These are phyloP conservation scores for Misopates orontium DNA, from an alignment of 257 asterid genomes.

Conservation along the genomic window DNA sequence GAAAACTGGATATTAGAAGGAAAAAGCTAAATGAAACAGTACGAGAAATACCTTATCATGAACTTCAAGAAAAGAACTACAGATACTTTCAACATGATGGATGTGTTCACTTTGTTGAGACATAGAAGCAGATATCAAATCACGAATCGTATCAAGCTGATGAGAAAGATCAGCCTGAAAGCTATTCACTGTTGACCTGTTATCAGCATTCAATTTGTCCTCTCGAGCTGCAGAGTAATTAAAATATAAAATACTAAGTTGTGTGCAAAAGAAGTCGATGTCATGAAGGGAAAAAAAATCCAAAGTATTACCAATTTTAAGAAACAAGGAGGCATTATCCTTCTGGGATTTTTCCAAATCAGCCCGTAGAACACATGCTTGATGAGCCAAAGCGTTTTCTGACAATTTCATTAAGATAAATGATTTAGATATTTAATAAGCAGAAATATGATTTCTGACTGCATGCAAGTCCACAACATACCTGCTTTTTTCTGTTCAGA, in stretches of 20 bases:
- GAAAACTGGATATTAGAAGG: background rate
- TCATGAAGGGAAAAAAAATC: background rate
- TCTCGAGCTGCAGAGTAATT: constrained; percentile 59
- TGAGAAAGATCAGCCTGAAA: constrained; percentile 65
- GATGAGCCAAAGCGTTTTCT: constrained; percentile 85
- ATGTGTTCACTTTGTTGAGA: constrained; percentile 68
- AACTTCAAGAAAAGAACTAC: constrained; percentile 58
- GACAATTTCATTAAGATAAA: constrained; percentile 19
- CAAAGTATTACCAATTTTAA: constrained; percentile 55
- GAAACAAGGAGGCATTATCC: constrained; percentile 67
- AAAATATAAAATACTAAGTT: constrained; percentile 15
- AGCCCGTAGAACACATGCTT: constrained; percentile 74
- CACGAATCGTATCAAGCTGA: constrained; percentile 61
- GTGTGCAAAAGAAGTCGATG: background rate
- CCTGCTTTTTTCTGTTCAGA: constrained; percentile 83
- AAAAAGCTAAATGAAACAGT: constrained; percentile 7
- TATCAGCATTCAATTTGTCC: constrained; percentile 65
- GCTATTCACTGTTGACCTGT: constrained; percentile 57
- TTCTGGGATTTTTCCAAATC: constrained; percentile 73
- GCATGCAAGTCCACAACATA: constrained; percentile 19
- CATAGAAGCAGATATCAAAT: constrained; percentile 52
- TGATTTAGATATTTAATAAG: constrained; percentile 14
- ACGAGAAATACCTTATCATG: constrained; percentile 56
- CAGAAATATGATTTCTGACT: background rate
- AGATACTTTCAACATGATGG: constrained; percentile 58